phyloP scores from a whole-genome alignment of 192 early-diverging fungal genomes.

The Entrophospora sp. region DNA sequence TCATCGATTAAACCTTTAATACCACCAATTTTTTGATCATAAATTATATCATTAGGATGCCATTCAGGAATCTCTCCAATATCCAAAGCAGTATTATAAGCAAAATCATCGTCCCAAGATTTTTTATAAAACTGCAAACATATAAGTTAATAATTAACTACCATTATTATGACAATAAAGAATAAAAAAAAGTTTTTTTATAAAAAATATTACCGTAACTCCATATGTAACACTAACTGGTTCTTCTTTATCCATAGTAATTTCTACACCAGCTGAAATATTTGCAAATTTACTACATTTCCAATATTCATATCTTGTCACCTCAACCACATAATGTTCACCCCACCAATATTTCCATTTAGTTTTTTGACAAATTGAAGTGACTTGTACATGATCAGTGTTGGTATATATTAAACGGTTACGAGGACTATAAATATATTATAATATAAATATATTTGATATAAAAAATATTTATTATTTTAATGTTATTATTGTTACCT shows the following conservation, averaged over 20 bases:
- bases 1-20: not conserved
- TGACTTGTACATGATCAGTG: slow-evolving; percentile 21
- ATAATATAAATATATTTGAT: not conserved
- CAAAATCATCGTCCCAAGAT: slow-evolving; percentile 30
- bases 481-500: slow-evolving; percentile 7
- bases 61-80: slow-evolving; percentile 32
- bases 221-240: not conserved
- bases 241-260: not conserved
- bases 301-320: slow-evolving; percentile 35
- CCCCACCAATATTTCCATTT: slow-evolving; percentile 33
- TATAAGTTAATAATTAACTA: not conserved
- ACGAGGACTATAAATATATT: not conserved
- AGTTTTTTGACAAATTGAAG: slow-evolving; percentile 25
- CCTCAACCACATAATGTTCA: slow-evolving; percentile 29
- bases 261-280: not conserved
- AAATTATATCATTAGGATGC: slow-evolving; percentile 24
- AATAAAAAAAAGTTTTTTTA: not conserved
- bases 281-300: not conserved
- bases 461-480: no score
- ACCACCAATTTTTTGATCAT: not conserved
- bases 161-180: not conserved
- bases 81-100: slow-evolving; percentile 25
- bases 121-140: slow-evolving; percentile 20
- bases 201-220: slow-evolving; percentile 13
- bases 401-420: slow-evolving; percentile 25